Conservation (phyloP, 2,329 filamentous ascomycete genomes). For the Sarocladiaceae sp. region DNA sequence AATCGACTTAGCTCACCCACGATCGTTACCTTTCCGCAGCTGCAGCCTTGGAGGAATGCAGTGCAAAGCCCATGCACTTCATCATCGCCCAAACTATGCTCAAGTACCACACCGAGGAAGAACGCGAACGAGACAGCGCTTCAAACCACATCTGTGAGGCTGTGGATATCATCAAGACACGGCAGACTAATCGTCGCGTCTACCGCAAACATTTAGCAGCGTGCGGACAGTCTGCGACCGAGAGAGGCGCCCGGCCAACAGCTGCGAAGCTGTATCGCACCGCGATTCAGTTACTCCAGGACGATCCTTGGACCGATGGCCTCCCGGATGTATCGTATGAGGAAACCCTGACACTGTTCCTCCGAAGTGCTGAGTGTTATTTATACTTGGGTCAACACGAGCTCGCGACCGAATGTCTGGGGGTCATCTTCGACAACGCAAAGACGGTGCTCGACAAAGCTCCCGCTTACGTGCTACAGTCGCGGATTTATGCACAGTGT, state of each 20-base stretch:
- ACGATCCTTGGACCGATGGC: conserved; percentile 69
- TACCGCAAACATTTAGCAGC: conserved; percentile 76
- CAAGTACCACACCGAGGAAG: conserved; percentile 61
- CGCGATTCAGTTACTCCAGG: conserved; percentile 74
- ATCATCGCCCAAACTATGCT: conserved; percentile 79
- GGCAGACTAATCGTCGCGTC: conserved; percentile 54
- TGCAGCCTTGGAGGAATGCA: conserved; percentile 63
- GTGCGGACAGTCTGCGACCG: conserved; percentile 72
- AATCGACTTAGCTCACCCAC: too few relatives aligned
- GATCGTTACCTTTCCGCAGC: conserved; percentile 82
- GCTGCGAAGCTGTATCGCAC: conserved; percentile 77
- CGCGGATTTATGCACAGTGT: conserved; percentile 69
- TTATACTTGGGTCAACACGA: conserved; percentile 71
- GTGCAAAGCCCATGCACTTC: conserved; percentile 80
- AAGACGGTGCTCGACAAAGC: conserved; percentile 74
- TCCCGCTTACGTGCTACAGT: conserved; percentile 77
- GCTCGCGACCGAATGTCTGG: conserved; percentile 64
- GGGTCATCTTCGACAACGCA: conserved; percentile 65
- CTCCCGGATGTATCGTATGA: conserved; percentile 74
- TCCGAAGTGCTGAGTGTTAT: conserved; percentile 77
- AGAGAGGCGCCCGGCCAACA: conserved; percentile 78
- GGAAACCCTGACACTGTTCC: conserved; percentile 77
- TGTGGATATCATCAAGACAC: conserved; percentile 67
- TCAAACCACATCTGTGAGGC: conserved; percentile 80
- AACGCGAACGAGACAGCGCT: conserved; percentile 63